Evolutionary conservation across 2,329 filamentous ascomycete genomes (phyloP).

Genomic region (Xylaria sp.): DNA sequence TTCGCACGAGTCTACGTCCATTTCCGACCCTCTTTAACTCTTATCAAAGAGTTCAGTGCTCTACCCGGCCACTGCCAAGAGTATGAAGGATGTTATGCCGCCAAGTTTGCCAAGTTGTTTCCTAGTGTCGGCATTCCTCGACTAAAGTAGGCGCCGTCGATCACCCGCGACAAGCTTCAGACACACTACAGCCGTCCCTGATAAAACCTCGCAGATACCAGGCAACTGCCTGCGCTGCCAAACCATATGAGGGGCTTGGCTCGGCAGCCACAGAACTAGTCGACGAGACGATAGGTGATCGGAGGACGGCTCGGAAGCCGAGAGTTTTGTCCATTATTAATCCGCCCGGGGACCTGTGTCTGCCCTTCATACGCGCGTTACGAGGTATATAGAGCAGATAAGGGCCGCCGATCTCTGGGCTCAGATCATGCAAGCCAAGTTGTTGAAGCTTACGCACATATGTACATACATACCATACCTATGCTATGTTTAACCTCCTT

Average conservation of each 20-base stretch:
- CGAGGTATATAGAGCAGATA: neutral
- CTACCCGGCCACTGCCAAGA: slow-evolving; percentile 10
- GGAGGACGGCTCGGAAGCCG: neutral
- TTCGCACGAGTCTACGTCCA: neutral
- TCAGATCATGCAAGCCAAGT: neutral
- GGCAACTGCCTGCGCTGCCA: neutral
- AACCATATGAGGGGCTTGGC: neutral
- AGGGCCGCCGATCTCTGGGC: neutral
- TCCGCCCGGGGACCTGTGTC: too few species aligned
- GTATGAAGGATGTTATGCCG: slow-evolving; percentile 17
- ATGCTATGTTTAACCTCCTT: too few species aligned
- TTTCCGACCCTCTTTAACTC: neutral
- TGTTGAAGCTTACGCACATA: neutral
- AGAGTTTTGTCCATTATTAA: neutral
- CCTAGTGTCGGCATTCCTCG: slow-evolving; percentile 21
- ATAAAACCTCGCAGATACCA: neutral
- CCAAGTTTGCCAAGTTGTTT: slow-evolving; percentile 20
- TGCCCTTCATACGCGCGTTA: neutral
- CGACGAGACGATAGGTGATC: neutral
- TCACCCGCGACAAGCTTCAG: slow-evolving; percentile 17
- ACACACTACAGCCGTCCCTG: slow-evolving; percentile 17
- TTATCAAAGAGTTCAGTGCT: neutral
- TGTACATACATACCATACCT: too few species aligned
- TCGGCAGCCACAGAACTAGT: neutral
- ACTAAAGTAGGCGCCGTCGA: slow-evolving; percentile 21